Percentiles rank a stretch among this genome's conserved stretches.
These are phyloP conservation scores for Candida dendrica DNA, from an alignment of 805 yeast genomes.

Conservation along the genomic window DNA sequence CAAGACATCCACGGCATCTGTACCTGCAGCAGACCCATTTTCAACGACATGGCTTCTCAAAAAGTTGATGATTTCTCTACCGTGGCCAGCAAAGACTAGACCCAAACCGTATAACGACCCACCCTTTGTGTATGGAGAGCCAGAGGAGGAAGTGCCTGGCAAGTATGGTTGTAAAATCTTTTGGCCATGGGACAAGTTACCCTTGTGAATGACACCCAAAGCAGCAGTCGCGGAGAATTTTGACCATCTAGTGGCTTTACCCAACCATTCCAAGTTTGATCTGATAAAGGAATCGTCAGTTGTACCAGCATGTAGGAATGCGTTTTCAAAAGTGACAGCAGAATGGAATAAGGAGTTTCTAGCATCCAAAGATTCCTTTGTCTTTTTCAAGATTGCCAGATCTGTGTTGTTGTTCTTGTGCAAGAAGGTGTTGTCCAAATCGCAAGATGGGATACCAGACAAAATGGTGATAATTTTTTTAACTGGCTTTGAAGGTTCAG, in stretches of 20 bases:
- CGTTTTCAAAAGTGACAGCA: constrained; percentile 91
- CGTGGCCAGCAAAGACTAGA: constrained; percentile 92
- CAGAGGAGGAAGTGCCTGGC: constrained; percentile 62
- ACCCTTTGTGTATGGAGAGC: constrained; percentile 88
- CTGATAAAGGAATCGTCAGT: constrained; percentile 91
- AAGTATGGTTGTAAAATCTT: constrained; percentile 83
- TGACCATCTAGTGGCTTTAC: constrained; percentile 97
- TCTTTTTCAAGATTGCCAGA: constrained; percentile 67
- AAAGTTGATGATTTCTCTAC: constrained; percentile 76
- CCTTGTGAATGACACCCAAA: constrained; percentile 92
- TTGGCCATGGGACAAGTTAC: constrained; percentile 87
- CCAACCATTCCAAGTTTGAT: constrained; percentile 89
- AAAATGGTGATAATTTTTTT: constrained; percentile 59
- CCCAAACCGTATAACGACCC: constrained; percentile 94
- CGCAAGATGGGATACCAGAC: constrained; percentile 91
- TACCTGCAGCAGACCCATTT: constrained; percentile 53
- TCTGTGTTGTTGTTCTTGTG: constrained; percentile 86
- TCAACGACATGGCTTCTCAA: constrained; percentile 67
- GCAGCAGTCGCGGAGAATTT: constrained; percentile 98
- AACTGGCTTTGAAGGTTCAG: constrained; percentile 16
- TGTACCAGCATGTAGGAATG: constrained; percentile 93
- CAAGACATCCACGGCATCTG: constrained; percentile 69
- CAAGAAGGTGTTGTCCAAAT: constrained; percentile 81
- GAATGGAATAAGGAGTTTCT: constrained; percentile 91
- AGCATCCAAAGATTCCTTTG: constrained; percentile 80